These are phyloP conservation scores for Malus hybrid DNA, from an alignment of 331 rosid genomes.

Conservation along the genomic window DNA sequence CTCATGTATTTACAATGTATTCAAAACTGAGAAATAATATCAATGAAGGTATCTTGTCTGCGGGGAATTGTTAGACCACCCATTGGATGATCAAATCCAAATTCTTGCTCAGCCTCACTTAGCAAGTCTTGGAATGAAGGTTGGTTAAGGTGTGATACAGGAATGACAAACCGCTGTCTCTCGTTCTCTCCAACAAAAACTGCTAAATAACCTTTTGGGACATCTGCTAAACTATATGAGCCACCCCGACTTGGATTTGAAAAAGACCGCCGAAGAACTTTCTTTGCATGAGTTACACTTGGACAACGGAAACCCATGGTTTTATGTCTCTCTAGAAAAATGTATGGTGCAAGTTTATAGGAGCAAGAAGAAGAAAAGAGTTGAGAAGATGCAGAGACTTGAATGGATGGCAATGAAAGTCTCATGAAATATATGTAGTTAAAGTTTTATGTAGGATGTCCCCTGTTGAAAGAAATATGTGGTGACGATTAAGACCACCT, in stretches of 20 bases:
- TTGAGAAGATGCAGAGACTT: not conserved
- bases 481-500: not conserved
- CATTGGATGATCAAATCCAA: constrained; percentile 26
- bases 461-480: not conserved
- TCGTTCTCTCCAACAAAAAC: no score
- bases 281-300: not conserved
- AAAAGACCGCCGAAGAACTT: not conserved
- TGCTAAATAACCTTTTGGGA: no score
- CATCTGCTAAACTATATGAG: not conserved
- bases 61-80: constrained; percentile 20
- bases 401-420: not conserved
- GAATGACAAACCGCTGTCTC: no score
- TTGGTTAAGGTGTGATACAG: no score
- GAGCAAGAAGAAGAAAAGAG: not conserved
- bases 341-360: not conserved
- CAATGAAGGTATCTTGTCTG: constrained; percentile 9
- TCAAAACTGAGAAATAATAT: not conserved
- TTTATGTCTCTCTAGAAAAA: not conserved
- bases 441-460: not conserved
- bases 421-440: not conserved
- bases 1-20: no score
- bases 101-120: constrained; percentile 21
- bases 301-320: constrained; percentile 8
- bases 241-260: not conserved
- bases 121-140: constrained; percentile 9